Evolutionary conservation across 371 early-diverging fungal genomes (phyloP), one percentile per base, ranked within the genome.

Genomic region (Syncephalis fuscata): DNA sequence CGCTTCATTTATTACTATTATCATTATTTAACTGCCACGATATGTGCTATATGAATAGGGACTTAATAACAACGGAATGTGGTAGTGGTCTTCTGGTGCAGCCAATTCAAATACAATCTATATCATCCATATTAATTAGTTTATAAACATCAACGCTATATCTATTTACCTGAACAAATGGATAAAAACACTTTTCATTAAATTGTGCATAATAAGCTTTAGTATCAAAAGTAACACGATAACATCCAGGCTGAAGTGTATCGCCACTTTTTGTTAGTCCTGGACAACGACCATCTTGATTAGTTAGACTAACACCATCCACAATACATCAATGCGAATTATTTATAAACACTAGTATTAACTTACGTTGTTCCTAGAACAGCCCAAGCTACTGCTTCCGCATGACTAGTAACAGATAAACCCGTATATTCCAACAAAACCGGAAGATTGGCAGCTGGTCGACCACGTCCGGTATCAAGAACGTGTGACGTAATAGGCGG

Each of bases 401-500:
- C 21, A 62, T 50, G 14, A 48, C 42, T 21, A 50, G 40, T 47
- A 66, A 65, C 26, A 48, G 51, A 38, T 52, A 52, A 42, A 49
- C 20, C n/a, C 39, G 38, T 43, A 8, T 48, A 45, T 42, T 62
- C 61, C 42, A 68, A 56, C 44, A 64, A 68, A 48, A 89, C 80
- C 32, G 62, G 65, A 17, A 89, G 78, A 44, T 78, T 72, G 41
- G 67, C 53, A 9, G 85, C 88, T n/a, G 92, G 89, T 38, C 59
- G 59, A 52, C 92, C 90, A 45, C 68, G 60, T 3, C 82, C 76
- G 36, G 89, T 84, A 59, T 88, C 85, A 26, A 92, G 77, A 32
- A 92, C 80, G 61, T 92, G 92, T 57, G 85, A 85, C 39, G 88
- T 87, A 56, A 89, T 78, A 45, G 81, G 82, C 4, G 32, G 32